Conservation (phyloP, 176 grass and related monocot genomes). For the Oryza meyeriana region DNA sequence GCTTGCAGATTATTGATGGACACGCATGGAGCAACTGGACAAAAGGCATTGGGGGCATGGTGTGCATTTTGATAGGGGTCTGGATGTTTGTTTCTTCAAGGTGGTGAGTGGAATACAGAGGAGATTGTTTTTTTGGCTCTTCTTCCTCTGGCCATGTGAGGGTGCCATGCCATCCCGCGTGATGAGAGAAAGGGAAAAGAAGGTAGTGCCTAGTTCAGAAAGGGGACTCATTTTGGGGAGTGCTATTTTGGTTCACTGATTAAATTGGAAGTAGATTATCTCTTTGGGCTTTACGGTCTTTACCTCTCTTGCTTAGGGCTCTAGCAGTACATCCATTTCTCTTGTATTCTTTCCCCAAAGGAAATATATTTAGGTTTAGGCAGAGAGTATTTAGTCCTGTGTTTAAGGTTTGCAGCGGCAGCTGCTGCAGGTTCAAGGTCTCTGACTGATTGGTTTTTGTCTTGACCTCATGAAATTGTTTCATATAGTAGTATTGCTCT, state of each 20-base stretch:
- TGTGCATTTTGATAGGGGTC: constrained; percentile 59
- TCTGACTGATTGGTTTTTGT: constrained; percentile 16
- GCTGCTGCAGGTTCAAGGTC: constrained; percentile 18
- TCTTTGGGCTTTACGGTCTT: constrained; percentile 17
- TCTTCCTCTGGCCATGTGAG: constrained; percentile 83
- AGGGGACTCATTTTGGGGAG: constrained; percentile 24
- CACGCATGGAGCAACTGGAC: constrained; percentile 34
- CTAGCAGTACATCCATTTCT: constrained; percentile 57
- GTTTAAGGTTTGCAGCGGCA: constrained; percentile 23
- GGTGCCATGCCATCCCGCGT: constrained; percentile 25
- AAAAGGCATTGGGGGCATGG: constrained; percentile 51
- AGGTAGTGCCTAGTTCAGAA: constrained; percentile 41
- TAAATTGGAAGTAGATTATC: constrained; percentile 39
- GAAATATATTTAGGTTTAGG: constrained; percentile 40
- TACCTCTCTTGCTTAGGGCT: constrained; percentile 40
- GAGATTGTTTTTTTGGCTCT: constrained; percentile 71
- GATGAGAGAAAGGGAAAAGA: constrained; percentile 26
- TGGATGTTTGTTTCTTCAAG: constrained; percentile 56
- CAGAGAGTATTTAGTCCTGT: constrained; percentile 7
- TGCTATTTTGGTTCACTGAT: constrained; percentile 28
- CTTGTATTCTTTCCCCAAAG: constrained; percentile 32
- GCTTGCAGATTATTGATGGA: constrained; percentile 73
- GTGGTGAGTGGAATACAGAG: constrained; percentile 55
- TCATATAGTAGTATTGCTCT: not conserved
- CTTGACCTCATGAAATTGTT: not conserved